A percentile compares a stretch with the other conserved stretches of the same genome.
Conservation (phyloP, 768 basidiomycete species). For the Lentinula sp. region DNA sequence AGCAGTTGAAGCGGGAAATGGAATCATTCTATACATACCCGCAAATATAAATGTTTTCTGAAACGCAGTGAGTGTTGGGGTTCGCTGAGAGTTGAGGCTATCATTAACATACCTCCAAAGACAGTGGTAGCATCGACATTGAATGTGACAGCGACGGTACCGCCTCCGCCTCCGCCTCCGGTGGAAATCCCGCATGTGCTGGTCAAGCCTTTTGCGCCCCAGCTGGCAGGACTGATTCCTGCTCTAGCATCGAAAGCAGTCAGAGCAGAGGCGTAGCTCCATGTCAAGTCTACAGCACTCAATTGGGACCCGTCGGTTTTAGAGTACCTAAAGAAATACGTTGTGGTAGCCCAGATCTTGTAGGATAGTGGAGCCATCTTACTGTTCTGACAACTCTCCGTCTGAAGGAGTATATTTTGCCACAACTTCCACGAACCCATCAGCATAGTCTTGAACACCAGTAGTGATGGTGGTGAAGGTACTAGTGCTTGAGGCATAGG, state of each 20-base stretch:
- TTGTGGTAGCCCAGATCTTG: neutral
- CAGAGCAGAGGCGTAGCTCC: constrained; percentile 70
- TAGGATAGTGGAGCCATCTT: neutral
- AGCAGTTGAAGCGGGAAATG: neutral
- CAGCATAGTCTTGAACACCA: constrained; percentile 52
- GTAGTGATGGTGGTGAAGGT: constrained; percentile 39
- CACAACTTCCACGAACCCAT: constrained; percentile 52
- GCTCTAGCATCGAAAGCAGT: constrained; percentile 44
- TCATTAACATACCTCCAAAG: constrained; percentile 40
- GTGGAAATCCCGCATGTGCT: constrained; percentile 26
- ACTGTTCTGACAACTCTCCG: constrained; percentile 27
- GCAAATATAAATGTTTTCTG: constrained; percentile 66
- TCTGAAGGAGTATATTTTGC: constrained; percentile 57
- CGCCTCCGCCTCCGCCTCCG: constrained; percentile 14
- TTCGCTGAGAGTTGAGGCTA: neutral
- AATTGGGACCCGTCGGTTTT: constrained; percentile 41
- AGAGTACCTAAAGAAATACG: constrained; percentile 38
- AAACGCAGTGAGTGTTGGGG: neutral
- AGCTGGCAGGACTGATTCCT: constrained; percentile 42
- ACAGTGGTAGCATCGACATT: constrained; percentile 57
- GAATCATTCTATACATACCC: constrained; percentile 23
- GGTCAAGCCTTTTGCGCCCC: constrained; percentile 59
- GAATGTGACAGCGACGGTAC: constrained; percentile 48
- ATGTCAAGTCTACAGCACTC: constrained; percentile 65
- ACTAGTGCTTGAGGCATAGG: constrained; percentile 41